Evolutionary conservation across 768 basidiomycete genomes (phyloP).

Genomic region (Auricularia heimuer): DNA sequence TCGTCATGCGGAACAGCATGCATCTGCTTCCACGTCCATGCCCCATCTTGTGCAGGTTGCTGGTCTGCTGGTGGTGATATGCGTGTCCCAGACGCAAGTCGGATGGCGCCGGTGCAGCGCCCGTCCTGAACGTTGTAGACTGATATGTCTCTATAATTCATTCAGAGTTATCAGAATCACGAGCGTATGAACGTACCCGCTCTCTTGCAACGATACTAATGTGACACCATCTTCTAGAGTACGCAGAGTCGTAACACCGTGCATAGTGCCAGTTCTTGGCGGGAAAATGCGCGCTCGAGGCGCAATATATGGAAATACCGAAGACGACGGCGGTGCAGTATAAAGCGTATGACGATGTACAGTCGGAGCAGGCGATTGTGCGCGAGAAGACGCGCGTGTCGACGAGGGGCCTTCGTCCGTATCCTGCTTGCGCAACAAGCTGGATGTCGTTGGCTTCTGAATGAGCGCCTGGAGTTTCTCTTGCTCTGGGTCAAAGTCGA

Average conservation of each 20-base stretch:
- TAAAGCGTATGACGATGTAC: not conserved
- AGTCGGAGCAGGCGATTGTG: not conserved
- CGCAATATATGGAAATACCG: not conserved
- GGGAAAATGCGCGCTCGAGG: conserved; percentile 30
- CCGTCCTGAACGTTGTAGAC: conserved; percentile 47
- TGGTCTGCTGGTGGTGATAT: conserved; percentile 20
- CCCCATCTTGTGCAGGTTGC: conserved; percentile 8
- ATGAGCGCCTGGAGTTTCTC: conserved; percentile 67
- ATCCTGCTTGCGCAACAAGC: conserved; percentile 18
- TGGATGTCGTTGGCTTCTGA: conserved; percentile 33
- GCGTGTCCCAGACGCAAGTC: conserved; percentile 20
- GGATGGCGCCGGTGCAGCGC: conserved; percentile 24
- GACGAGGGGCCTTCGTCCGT: conserved; percentile 21
- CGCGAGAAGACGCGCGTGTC: conserved; percentile 30
- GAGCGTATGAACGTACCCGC: conserved; percentile 39
- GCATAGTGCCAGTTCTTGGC: conserved; percentile 27
- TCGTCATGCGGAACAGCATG: conserved; percentile 19
- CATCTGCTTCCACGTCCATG: conserved; percentile 28
- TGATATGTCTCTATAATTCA: conserved; percentile 37
- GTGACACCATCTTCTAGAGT: conserved; percentile 33
- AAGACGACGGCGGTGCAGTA: not conserved
- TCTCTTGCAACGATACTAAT: conserved; percentile 47
- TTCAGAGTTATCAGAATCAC: not conserved
- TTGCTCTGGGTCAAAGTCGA: conserved; percentile 75
- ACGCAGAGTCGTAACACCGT: conserved; percentile 37